A percentile compares a stretch with the other conserved stretches of the same genome.
Evolutionary conservation across 1,284 basidiomycete species (phyloP).

Genomic region (Blastosporella zonata): DNA sequence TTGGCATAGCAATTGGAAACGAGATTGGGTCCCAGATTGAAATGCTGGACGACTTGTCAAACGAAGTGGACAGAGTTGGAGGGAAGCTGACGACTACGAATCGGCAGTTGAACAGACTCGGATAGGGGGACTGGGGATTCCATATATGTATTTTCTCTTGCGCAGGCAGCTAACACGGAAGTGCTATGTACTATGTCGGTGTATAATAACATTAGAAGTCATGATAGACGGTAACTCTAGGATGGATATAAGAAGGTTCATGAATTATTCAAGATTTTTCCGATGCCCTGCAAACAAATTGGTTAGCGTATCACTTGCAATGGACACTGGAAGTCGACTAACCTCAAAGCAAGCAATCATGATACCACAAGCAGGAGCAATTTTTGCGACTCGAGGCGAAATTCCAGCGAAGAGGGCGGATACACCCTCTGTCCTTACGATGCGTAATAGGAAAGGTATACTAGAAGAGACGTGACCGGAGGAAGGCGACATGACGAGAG

Average conservation of each 20-base stretch:
- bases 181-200: slow-evolving; percentile 17
- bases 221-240: slow-evolving; percentile 11
- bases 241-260: slow-evolving; percentile 16
- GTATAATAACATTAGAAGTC: slow-evolving; percentile 18
- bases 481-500: slow-evolving; percentile 56
- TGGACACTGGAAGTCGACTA: slow-evolving; percentile 20
- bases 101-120: slow-evolving; percentile 76
- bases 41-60: slow-evolving; percentile 75
- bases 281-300: slow-evolving; percentile 49
- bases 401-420: slow-evolving; percentile 83
- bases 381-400: slow-evolving; percentile 88
- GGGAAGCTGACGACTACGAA: slow-evolving; percentile 77
- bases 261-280: slow-evolving; percentile 40
- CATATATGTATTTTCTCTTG: slow-evolving; percentile 1
- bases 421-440: slow-evolving; percentile 77
- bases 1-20: slow-evolving; percentile 84
- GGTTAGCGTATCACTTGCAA: slow-evolving; percentile 7
- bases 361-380: slow-evolving; percentile 97
- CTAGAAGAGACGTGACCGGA: slow-evolving; percentile 43
- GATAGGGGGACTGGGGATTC: slow-evolving; percentile 30
- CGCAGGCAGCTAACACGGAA: slow-evolving; percentile 13
- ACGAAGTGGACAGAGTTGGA: slow-evolving; percentile 72
- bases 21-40: slow-evolving; percentile 89
- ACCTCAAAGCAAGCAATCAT: slow-evolving; percentile 98
- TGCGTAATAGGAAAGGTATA: slow-evolving; percentile 62